Conservation (phyloP, 352 stramenopile species). For the Globisporangium emineosum region DNA sequence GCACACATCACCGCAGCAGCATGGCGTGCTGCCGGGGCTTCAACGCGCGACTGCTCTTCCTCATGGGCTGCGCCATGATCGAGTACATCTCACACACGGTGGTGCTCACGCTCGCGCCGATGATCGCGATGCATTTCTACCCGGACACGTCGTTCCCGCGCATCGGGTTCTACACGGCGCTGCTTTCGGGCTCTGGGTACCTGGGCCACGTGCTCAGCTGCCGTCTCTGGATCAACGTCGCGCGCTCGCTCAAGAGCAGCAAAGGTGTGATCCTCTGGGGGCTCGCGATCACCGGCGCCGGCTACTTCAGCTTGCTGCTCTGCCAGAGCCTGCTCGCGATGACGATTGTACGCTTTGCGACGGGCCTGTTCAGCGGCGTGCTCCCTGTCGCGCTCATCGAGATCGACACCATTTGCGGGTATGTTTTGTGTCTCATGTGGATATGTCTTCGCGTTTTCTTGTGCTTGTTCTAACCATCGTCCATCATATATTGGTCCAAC, state of each 20-base stretch:
- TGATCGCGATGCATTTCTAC: conserved; percentile 80
- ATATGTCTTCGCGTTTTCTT: not conserved
- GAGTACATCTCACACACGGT: conserved; percentile 76
- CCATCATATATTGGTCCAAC: not conserved
- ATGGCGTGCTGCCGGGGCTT: conserved; percentile 63
- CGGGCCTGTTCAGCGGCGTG: conserved; percentile 70
- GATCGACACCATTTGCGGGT: conserved; percentile 82
- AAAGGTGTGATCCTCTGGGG: conserved; percentile 85
- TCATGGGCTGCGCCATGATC: conserved; percentile 76
- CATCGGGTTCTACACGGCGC: conserved; percentile 74
- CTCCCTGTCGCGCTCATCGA: conserved; percentile 72
- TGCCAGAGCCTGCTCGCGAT: conserved; percentile 79
- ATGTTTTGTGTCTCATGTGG: conserved; percentile 1
- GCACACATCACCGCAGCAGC: not conserved
- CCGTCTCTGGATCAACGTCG: conserved; percentile 78
- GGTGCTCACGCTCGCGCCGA: conserved; percentile 62
- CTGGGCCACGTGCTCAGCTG: conserved; percentile 69
- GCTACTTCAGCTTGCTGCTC: conserved; percentile 71
- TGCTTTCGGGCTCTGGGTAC: conserved; percentile 64
- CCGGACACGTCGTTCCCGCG: conserved; percentile 67
- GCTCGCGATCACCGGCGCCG: conserved; percentile 56
- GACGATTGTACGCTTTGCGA: conserved; percentile 72
- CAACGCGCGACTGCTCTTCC: conserved; percentile 72
- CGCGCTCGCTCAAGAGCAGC: conserved; percentile 65
- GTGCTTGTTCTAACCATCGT: not conserved